A percentile compares a stretch with the other conserved stretches of the same genome.
phyloP scores from a whole-genome alignment of 2,329 filamentous ascomycete species.

The Domatiomyces globalis region DNA sequence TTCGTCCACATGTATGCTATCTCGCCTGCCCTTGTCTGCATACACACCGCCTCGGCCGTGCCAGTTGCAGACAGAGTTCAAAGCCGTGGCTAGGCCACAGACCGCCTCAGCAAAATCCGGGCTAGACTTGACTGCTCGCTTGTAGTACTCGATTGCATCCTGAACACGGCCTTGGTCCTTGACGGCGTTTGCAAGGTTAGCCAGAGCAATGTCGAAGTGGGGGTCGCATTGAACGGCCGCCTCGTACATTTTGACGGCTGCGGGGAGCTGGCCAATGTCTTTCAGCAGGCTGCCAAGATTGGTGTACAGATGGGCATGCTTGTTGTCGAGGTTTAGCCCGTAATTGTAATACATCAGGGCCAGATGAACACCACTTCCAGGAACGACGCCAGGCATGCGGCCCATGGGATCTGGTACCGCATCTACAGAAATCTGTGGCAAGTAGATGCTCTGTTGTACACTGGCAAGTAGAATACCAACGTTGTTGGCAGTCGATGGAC shows the following conservation, averaged over 20 bases:
- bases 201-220: conserved; percentile 92
- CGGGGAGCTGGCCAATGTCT: conserved; percentile 82
- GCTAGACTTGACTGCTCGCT: conserved; percentile 75
- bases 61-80: conserved; percentile 97
- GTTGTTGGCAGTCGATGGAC: conserved; percentile 95
- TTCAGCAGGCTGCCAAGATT: conserved; percentile 92
- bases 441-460: conserved; percentile 54
- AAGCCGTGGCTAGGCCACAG: conserved; percentile 81
- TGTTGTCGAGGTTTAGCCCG: conserved; percentile 68
- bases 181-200: conserved; percentile 91
- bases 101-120: conserved; percentile 95
- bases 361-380: conserved; percentile 74
- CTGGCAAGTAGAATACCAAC: conserved; percentile 93
- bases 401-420: not conserved
- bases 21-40: conserved; percentile 56
- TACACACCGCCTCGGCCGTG: conserved; percentile 72
- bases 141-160: conserved; percentile 87
- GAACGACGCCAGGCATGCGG: conserved; percentile 53
- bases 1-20: conserved; percentile 88
- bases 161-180: conserved; percentile 89
- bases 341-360: conserved; percentile 94
- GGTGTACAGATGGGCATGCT: conserved; percentile 91
- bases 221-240: conserved; percentile 81
- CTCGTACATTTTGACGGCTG: conserved; percentile 95
- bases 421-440: conserved; percentile 24